Base-by-base conservation (phyloP, 495 filamentous ascomycete genomes). In the Rhypophila decipiens region DNA sequence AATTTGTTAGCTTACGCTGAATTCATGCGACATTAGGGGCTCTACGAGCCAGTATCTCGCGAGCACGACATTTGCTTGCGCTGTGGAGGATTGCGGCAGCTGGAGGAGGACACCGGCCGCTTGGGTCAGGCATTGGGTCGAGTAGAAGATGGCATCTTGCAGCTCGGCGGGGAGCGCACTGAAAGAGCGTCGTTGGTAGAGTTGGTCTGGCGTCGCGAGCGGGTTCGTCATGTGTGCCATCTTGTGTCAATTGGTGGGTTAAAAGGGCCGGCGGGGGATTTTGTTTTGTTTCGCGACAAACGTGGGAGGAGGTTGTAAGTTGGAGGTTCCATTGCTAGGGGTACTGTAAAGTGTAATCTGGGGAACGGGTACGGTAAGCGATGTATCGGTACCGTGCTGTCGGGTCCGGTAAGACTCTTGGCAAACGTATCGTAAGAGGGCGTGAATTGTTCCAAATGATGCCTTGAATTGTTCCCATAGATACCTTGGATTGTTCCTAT, bases 51-150 rank as follows among this genome's bases (percentile, higher is more conserved):
- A 96, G 70, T 90, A 95, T 4, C 93, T 76, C n/a, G 83, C 85
- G 23, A 95, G 80, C 0, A 93, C 69, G n/a, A 98, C 80, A 56
- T 90, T 85, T 2, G 93, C 88, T 56, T 90, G 88, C 12, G 90
- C 85, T 22, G 95, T 88, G 39, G 89, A 79, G 46, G 91, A 88
- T 58, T 97, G 94, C 1, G 91, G 86, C 40, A 97, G 69, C 35
- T 86, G 78, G 2, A 98, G 75, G 7, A 97, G 76, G 5, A 95
- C 71, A 5, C 93, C 94, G 10, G 93, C 89, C 15, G 86, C 78
- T 63, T 97, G 94, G 10, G 87, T 94, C 5, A 98, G 78, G 46
- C 83, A 79, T 35, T 86, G 80, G 3, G 80, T 78, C 20, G 83
- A 73, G 64, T 75, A 86, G 48, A 80, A 75, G 36, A 87, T 73